Conservation (phyloP, 257 asterid genomes). For the Mitragyna speciosa region DNA sequence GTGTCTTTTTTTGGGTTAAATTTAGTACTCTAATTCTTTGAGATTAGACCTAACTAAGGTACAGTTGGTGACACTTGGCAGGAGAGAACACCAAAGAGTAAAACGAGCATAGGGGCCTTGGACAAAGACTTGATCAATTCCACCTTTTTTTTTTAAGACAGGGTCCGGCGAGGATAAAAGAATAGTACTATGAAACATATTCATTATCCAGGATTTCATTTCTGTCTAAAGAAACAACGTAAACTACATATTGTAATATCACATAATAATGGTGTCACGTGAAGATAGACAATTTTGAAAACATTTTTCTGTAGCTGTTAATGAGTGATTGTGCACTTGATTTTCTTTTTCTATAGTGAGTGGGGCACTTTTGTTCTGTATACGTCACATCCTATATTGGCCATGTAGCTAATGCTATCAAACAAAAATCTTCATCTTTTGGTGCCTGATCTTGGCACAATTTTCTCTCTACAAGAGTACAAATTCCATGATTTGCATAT, state of each 20-base stretch:
- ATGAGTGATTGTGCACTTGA: background rate
- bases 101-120: background rate
- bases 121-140: slow-evolving; percentile 11
- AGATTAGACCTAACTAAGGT: background rate
- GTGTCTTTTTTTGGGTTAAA: no score
- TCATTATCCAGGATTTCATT: background rate
- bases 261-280: background rate
- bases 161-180: no score
- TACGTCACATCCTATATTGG: background rate
- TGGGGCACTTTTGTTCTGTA: background rate
- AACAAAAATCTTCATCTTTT: background rate
- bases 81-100: background rate
- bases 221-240: background rate
- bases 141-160: no score
- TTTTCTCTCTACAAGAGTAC: background rate
- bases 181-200: no score
- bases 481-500: background rate
- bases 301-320: background rate
- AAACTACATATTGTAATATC: background rate
- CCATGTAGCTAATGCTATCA: background rate
- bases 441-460: slow-evolving; percentile 12
- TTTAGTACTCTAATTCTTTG: no score
- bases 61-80: background rate
- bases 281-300: no score
- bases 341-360: background rate